phyloP scores from a whole-genome alignment of 1,139 yeast genomes.

The Schwanniomyces etchellsii region DNA sequence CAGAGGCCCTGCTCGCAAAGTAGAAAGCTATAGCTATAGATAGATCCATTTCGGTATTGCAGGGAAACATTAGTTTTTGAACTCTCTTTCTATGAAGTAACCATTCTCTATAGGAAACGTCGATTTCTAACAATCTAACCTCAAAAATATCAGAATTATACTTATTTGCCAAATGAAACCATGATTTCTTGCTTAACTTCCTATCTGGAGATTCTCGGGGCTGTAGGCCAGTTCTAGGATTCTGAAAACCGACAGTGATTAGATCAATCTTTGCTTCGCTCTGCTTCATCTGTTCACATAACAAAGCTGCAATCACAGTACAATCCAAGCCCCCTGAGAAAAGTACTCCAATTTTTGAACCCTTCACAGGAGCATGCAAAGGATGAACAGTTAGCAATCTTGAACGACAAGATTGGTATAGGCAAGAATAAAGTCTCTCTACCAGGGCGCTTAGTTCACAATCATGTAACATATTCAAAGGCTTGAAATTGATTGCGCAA shows the following conservation, averaged over 20 bases:
- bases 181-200: slow-evolving; percentile 58
- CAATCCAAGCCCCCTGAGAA: slow-evolving; percentile 97
- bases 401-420: slow-evolving; percentile 37
- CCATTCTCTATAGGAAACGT: slow-evolving; percentile 69
- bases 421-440: slow-evolving; percentile 14
- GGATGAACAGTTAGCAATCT: slow-evolving; percentile 62
- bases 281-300: slow-evolving; percentile 21
- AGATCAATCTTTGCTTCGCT: slow-evolving; percentile 41
- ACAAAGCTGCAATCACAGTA: slow-evolving; percentile 58
- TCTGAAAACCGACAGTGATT: slow-evolving; percentile 92
- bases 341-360: slow-evolving; percentile 51
- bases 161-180: slow-evolving; percentile 39
- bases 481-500: slow-evolving; percentile 3
- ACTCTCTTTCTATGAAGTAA: slow-evolving; percentile 47
- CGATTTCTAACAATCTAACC: slow-evolving; percentile 57
- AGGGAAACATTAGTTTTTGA: slow-evolving; percentile 67
- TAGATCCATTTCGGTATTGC: slow-evolving; percentile 88
- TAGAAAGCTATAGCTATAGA: slow-evolving; percentile 93
- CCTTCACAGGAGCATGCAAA: slow-evolving; percentile 23
- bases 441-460: background rate
- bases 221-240: slow-evolving; percentile 66
- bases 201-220: slow-evolving; percentile 80
- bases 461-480: slow-evolving; percentile 2
- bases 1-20: slow-evolving; percentile 67
- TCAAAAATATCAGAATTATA: slow-evolving; percentile 25